Evolutionary conservation across 352 stramenopile genomes (phyloP).

Genomic region (Pythium monospermum): DNA sequence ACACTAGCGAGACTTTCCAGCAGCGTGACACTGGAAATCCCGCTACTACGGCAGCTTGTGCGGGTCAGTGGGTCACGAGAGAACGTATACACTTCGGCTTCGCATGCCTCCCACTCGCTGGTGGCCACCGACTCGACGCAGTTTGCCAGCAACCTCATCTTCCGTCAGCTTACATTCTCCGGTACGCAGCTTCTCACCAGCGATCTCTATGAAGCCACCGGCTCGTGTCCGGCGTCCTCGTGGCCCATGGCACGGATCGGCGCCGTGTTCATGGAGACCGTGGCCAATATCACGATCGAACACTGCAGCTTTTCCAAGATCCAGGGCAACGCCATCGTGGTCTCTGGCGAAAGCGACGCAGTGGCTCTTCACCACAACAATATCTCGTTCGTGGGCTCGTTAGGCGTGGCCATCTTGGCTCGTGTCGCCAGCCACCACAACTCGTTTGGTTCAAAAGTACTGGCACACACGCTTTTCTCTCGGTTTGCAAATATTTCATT

Average conservation of each 20-base stretch:
- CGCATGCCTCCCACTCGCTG: conserved; percentile 37
- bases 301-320: conserved; percentile 69
- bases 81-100: conserved; percentile 37
- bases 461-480: conserved; percentile 36
- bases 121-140: conserved; percentile 39
- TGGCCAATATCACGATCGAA: conserved; percentile 37
- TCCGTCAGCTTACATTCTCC: conserved; percentile 56
- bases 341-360: conserved; percentile 48
- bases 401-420: conserved; percentile 42
- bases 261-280: conserved; percentile 62
- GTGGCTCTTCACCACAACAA: conserved; percentile 68
- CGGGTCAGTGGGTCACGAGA: conserved; percentile 53
- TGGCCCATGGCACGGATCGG: conserved; percentile 60
- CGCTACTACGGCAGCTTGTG: conserved; percentile 53
- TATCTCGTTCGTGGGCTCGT: conserved; percentile 52
- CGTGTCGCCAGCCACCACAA: conserved; percentile 29
- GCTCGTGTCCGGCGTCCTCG: conserved; percentile 27
- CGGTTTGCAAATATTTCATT: conserved; percentile 48
- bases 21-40: conserved; percentile 46
- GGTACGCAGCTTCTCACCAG: conserved; percentile 55
- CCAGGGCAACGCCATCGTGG: conserved; percentile 59
- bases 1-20: conserved; percentile 19
- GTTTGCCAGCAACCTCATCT: conserved; percentile 36
- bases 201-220: conserved; percentile 41
- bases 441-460: conserved; percentile 30